These are phyloP conservation scores for Calonectria pteridis DNA, from an alignment of 2,329 filamentous ascomycete genomes.

Conservation along the genomic window DNA sequence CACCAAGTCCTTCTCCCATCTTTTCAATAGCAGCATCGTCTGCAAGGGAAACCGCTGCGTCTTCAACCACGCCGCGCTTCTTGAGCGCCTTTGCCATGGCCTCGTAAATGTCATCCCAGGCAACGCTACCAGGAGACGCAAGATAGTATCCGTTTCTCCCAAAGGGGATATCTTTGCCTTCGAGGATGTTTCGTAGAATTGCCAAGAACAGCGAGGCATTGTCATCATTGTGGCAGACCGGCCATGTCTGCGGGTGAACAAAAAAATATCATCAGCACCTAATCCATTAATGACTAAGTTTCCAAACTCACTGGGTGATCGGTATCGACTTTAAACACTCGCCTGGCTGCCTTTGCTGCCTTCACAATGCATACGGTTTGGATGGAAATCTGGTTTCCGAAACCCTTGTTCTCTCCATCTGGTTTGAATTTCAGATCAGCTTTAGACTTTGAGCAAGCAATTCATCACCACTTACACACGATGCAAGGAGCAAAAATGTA, in stretches of 20 bases:
- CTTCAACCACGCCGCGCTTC: constrained; percentile 54
- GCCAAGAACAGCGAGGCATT: constrained; percentile 60
- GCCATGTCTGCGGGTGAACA: constrained; percentile 58
- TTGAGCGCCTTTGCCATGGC: constrained; percentile 57
- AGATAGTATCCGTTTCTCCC: constrained; percentile 64
- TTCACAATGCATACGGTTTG: constrained; percentile 27
- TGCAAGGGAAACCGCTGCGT: constrained; percentile 51
- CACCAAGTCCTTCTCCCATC: constrained; percentile 52
- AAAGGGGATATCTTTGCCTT: constrained; percentile 49
- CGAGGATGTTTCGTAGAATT: constrained; percentile 59
- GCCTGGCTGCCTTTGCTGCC: constrained; percentile 18
- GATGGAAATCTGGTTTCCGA: constrained; percentile 28
- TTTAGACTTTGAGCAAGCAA: not conserved
- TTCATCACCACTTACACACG: constrained; percentile 54
- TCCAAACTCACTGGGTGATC: constrained; percentile 14
- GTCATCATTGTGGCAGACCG: constrained; percentile 64
- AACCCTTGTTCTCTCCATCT: constrained; percentile 27
- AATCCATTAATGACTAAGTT: too few species aligned
- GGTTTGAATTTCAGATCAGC: not conserved
- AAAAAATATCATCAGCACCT: not conserved
- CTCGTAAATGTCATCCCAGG: constrained; percentile 64
- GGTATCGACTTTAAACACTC: constrained; percentile 15
- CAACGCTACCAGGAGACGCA: constrained; percentile 60
- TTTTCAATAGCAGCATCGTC: constrained; percentile 50
- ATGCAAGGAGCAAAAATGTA: constrained; percentile 68